These are phyloP conservation scores for Fusarium globosum DNA, from an alignment of 2,329 filamentous ascomycete species.

Conservation along the genomic window DNA sequence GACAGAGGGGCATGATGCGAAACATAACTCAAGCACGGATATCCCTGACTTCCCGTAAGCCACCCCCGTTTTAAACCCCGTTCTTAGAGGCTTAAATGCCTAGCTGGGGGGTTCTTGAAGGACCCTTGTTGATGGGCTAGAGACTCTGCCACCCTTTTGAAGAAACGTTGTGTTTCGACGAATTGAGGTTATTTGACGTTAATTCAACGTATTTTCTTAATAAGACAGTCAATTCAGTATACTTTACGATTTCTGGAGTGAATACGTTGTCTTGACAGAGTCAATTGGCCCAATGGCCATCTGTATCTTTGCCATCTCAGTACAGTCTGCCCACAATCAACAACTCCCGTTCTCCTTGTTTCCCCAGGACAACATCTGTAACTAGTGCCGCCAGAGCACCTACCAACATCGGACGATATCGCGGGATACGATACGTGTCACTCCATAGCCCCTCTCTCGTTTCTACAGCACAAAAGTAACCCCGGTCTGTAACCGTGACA, in stretches of 20 bases:
- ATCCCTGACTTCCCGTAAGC: conserved; percentile 26
- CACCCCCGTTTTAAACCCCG: conserved; percentile 10
- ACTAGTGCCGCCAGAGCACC: conserved; percentile 33
- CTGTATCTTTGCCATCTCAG: not conserved
- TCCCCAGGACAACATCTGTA: conserved; percentile 29
- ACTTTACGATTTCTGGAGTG: not conserved
- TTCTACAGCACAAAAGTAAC: conserved; percentile 1
- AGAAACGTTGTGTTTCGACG: conserved; percentile 25
- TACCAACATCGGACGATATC: conserved; percentile 46
- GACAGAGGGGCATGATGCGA: conserved; percentile 24
- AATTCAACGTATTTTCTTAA: not conserved
- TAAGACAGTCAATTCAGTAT: not conserved
- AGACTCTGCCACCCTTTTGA: conserved; percentile 26
- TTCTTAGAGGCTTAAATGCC: not conserved
- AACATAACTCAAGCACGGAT: conserved; percentile 33
- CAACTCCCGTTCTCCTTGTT: conserved; percentile 19
- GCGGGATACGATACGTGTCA: conserved; percentile 41
- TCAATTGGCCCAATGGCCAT: not conserved
- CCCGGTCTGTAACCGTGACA: conserved; percentile 21
- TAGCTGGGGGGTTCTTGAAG: not conserved
- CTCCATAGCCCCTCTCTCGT: conserved; percentile 11
- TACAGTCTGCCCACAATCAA: conserved; percentile 4
- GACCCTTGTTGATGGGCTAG: conserved; percentile 19
- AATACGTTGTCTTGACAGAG: not conserved
- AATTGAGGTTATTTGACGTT: conserved; percentile 4